These are phyloP conservation scores for Exophiala calicioides DNA, from an alignment of 2,329 filamentous ascomycete genomes.

Conservation along the genomic window DNA sequence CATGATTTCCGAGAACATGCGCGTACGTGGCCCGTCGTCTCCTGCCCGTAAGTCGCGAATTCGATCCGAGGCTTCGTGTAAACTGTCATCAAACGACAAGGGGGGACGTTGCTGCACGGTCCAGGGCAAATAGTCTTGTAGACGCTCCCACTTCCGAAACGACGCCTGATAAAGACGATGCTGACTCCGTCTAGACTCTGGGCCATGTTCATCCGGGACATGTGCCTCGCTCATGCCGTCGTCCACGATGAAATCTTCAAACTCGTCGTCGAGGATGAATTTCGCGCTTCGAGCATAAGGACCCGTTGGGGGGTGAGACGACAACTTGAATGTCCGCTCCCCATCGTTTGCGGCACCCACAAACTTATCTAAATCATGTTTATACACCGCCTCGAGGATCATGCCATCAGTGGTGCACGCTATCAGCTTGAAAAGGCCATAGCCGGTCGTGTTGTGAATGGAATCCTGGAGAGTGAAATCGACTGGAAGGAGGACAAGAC, in stretches of 20 bases:
- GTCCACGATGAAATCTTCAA: constrained; percentile 20
- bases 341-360: neutral
- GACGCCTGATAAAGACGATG: neutral
- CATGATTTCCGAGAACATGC: constrained; percentile 13
- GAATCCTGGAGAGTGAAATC: constrained; percentile 1
- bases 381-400: constrained; percentile 19
- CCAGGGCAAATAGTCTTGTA: constrained; percentile 4
- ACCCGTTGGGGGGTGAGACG: neutral
- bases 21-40: neutral
- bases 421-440: constrained; percentile 13
- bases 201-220: neutral
- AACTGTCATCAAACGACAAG: neutral
- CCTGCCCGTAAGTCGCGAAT: neutral
- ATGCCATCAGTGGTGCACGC: constrained; percentile 6
- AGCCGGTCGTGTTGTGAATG: neutral
- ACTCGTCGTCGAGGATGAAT: constrained; percentile 18
- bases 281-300: constrained; percentile 10
- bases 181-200: neutral
- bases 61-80: constrained; percentile 4
- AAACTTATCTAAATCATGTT: constrained; percentile 5
- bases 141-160: constrained; percentile 12
- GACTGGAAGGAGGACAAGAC: constrained; percentile 13
- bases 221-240: constrained; percentile 4
- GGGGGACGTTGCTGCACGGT: neutral
- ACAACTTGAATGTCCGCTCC: neutral